Evolutionary conservation across 345 rosid species (phyloP).

Genomic region (Dovyalis caffra): DNA sequence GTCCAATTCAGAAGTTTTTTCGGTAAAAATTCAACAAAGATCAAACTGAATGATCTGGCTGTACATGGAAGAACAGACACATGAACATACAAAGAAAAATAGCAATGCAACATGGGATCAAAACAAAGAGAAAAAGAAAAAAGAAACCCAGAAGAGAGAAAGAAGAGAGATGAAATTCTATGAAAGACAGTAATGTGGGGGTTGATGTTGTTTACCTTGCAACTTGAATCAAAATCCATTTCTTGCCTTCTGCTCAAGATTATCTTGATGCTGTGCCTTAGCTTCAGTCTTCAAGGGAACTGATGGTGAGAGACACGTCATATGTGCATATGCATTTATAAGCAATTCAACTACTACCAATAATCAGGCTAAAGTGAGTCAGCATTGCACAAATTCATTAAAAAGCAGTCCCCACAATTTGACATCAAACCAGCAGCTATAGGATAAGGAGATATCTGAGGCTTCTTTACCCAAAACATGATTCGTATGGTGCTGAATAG

Average conservation of each 20-base stretch:
- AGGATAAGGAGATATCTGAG: not conserved
- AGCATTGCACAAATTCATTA: not conserved
- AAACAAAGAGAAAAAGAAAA: not conserved
- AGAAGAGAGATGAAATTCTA: not conserved
- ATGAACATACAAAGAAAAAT: too few relatives aligned
- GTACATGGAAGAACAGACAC: too few relatives aligned
- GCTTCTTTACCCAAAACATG: not conserved
- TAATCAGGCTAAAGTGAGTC: not conserved
- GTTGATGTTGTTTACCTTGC: conserved; percentile 26
- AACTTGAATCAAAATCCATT: conserved; percentile 32
- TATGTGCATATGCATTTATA: not conserved
- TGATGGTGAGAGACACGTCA: too few relatives aligned
- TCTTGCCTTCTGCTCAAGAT: conserved; percentile 13
- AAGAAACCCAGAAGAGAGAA: not conserved
- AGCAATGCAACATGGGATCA: not conserved
- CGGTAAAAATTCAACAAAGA: too few relatives aligned
- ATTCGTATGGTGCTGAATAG: conserved; percentile 5
- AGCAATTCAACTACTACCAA: not conserved
- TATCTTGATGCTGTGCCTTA: not conserved
- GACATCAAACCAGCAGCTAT: not conserved
- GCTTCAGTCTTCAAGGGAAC: not conserved
- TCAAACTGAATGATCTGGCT: too few relatives aligned
- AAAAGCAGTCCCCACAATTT: conserved; percentile 5
- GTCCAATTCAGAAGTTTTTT: too few relatives aligned
- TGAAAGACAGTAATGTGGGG: not conserved